Evolutionary conservation across 352 stramenopile genomes (phyloP).

Genomic region (Elongisporangium undulatum): DNA sequence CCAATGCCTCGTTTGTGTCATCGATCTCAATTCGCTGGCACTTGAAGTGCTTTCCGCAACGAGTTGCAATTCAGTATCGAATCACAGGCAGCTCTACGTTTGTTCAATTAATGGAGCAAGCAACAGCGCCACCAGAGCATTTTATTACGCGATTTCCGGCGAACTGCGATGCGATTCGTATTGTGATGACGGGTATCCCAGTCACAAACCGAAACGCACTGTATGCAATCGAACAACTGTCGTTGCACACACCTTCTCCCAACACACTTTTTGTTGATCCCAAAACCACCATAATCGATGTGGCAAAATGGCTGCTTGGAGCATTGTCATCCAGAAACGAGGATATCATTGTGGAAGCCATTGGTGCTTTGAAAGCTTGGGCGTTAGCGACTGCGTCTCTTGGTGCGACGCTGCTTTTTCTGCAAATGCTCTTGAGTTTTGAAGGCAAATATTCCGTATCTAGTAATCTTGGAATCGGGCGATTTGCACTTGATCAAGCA

Average conservation of each 20-base stretch:
- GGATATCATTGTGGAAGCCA: conserved; percentile 56
- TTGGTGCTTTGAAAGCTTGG: conserved; percentile 60
- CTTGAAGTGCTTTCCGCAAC: conserved; percentile 54
- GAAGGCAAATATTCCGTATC: conserved; percentile 8
- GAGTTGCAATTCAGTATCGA: conserved; percentile 54
- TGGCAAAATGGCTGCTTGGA: conserved; percentile 60
- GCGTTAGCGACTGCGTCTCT: conserved; percentile 79
- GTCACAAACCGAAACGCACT: conserved; percentile 55
- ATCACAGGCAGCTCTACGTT: conserved; percentile 28
- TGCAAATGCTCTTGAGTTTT: conserved; percentile 56
- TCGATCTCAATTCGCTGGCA: conserved; percentile 73
- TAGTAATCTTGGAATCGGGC: conserved; percentile 12
- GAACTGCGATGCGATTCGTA: conserved; percentile 39
- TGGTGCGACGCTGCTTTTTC: conserved; percentile 59
- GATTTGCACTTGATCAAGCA: conserved; percentile 47
- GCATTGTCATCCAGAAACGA: conserved; percentile 41
- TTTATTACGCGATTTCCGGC: conserved; percentile 40
- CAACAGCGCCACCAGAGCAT: conserved; percentile 13
- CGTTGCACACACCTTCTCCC: conserved; percentile 47
- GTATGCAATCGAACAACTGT: conserved; percentile 67
- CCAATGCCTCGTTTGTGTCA: conserved; percentile 36
- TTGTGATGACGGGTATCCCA: conserved; percentile 64
- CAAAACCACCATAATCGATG: conserved; percentile 43
- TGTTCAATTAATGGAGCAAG: conserved; percentile 30
- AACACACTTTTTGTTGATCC: conserved; percentile 64